Evolutionary conservation across 306 rosid genomes (phyloP).

Genomic region (Sphenostylis stenocarpa): DNA sequence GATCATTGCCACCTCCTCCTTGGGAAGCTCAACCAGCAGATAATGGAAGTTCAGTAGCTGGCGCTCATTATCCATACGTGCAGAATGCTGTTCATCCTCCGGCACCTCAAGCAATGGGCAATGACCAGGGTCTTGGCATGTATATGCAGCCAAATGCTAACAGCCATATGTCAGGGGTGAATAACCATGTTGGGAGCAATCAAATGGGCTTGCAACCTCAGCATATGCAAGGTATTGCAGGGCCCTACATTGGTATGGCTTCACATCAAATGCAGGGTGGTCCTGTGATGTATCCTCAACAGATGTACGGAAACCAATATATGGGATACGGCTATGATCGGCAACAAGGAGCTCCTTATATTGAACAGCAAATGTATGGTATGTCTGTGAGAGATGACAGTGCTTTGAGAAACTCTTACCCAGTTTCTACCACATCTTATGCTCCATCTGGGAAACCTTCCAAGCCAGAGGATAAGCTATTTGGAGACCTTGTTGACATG

Average conservation of each 20-base stretch:
- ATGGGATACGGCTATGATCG: constrained; percentile 71
- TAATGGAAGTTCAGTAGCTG: constrained; percentile 52
- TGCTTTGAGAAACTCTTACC: constrained; percentile 61
- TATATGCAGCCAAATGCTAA: constrained; percentile 66
- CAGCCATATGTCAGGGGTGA: constrained; percentile 53
- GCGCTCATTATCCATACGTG: constrained; percentile 60
- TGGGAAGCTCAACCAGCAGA: constrained; percentile 86
- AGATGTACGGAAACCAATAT: constrained; percentile 74
- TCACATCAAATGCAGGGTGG: constrained; percentile 56
- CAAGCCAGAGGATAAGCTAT: constrained; percentile 90
- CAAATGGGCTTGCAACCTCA: constrained; percentile 62
- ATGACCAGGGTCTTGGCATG: constrained; percentile 69
- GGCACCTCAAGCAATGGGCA: constrained; percentile 58
- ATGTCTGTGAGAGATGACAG: constrained; percentile 64
- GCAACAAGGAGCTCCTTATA: constrained; percentile 62
- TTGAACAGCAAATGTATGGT: constrained; percentile 84
- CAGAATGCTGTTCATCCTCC: constrained; percentile 52
- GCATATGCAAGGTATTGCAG: constrained; percentile 47
- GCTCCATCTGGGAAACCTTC: constrained; percentile 68
- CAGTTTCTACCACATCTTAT: constrained; percentile 57
- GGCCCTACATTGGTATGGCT: constrained; percentile 62
- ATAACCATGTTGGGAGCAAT: constrained; percentile 57
- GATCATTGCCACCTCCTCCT: constrained; percentile 91
- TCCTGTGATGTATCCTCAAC: constrained; percentile 69
- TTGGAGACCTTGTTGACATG: constrained; percentile 93